phyloP scores from a whole-genome alignment of 805 yeast genomes.

The Alloascoidea africana region DNA sequence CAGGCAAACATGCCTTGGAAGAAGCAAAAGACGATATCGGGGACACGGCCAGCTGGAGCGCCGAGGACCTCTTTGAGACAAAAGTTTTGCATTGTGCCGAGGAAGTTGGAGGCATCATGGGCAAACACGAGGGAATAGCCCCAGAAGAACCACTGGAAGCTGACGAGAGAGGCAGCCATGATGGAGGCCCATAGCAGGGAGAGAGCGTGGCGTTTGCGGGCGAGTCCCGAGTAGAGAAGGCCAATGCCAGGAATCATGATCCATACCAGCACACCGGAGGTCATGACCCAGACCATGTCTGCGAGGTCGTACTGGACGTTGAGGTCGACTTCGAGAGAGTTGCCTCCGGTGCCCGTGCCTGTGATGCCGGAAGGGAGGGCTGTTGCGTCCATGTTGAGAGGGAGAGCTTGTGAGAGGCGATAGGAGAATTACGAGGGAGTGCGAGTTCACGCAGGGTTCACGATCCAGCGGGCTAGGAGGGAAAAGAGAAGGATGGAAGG shows the following conservation, averaged over 20 bases:
- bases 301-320: constrained; percentile 56
- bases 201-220: constrained; percentile 92
- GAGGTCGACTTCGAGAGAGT: constrained; percentile 49
- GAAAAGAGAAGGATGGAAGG: no score
- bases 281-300: constrained; percentile 77
- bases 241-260: constrained; percentile 97
- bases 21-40: constrained; percentile 79
- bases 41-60: constrained; percentile 64
- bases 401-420: no score
- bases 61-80: constrained; percentile 74
- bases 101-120: constrained; percentile 48
- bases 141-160: constrained; percentile 98
- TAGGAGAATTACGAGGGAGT: no score
- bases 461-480: no score
- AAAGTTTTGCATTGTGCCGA: constrained; percentile 74
- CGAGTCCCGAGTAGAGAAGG: constrained; percentile 78
- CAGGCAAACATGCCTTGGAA: constrained; percentile 97
- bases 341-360: constrained; percentile 56
- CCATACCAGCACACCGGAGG: constrained; percentile 74
- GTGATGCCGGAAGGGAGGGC: constrained; percentile 24
- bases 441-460: no score
- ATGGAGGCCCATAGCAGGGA: constrained; percentile 89
- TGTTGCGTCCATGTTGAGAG: no score
- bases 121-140: constrained; percentile 86
- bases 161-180: constrained; percentile 69